phyloP scores from a whole-genome alignment of 2,329 filamentous ascomycete genomes.

The Chaetomiaceae sp. region DNA sequence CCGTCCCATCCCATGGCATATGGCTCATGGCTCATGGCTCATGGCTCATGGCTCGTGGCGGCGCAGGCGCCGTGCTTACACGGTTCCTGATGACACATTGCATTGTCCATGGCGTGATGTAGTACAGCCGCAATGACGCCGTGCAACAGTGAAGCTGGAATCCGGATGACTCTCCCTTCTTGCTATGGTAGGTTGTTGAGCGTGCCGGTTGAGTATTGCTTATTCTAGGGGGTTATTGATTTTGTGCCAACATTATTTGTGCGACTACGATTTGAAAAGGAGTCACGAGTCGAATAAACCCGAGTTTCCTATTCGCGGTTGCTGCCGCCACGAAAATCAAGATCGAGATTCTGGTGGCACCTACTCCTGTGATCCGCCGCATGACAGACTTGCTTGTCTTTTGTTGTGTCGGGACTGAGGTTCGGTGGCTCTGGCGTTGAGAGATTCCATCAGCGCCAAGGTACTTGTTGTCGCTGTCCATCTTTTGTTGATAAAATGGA shows the following conservation, averaged over 20 bases:
- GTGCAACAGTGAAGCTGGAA: neutral
- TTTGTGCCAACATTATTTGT: neutral
- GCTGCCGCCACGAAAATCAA: neutral
- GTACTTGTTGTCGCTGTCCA: too few species aligned
- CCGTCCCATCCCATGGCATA: constrained; percentile 1
- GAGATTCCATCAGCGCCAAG: too few species aligned
- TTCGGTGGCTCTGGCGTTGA: neutral
- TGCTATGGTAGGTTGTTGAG: neutral
- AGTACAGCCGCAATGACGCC: constrained; percentile 15
- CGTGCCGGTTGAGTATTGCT: neutral
- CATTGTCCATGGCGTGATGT: neutral
- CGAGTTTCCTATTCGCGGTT: neutral
- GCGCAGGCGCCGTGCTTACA: constrained; percentile 3
- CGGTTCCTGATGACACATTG: neutral
- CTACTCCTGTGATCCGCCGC: neutral
- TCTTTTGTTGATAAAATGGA: neutral
- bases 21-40: neutral
- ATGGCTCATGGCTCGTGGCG: neutral
- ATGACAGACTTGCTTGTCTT: neutral
- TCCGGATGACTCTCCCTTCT: neutral
- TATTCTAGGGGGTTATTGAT: neutral
- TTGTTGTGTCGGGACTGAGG: neutral
- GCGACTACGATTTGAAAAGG: neutral
- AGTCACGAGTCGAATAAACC: neutral
- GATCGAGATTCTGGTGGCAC: neutral